Evolutionary conservation across 768 basidiomycete genomes (phyloP).

Genomic region (Hericium rajendrae): DNA sequence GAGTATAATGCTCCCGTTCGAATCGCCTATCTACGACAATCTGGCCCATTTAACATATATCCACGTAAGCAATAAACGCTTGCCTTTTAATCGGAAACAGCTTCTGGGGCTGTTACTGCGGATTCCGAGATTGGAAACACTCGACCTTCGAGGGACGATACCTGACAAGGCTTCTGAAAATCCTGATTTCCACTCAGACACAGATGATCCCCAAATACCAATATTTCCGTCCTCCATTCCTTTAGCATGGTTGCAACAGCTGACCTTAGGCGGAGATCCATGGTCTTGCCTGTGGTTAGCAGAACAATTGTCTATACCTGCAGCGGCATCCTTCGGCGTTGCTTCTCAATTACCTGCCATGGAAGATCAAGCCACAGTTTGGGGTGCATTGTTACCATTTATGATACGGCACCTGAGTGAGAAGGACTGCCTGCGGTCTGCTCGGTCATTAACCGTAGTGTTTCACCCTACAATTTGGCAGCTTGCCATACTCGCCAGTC

Average conservation of each 20-base stretch:
- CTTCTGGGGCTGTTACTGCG: not conserved
- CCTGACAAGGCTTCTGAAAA: not conserved
- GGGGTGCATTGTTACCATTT: too few relatives aligned
- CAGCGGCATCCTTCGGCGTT: too few relatives aligned
- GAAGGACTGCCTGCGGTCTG: too few relatives aligned
- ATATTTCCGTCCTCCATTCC: not conserved
- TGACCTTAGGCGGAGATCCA: not conserved
- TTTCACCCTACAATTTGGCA: too few relatives aligned
- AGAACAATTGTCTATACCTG: too few relatives aligned
- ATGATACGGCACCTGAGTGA: too few relatives aligned
- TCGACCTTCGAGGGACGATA: not conserved
- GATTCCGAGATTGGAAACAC: not conserved
- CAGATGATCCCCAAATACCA: not conserved
- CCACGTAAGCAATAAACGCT: not conserved
- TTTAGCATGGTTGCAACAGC: not conserved
- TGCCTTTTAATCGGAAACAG: not conserved
- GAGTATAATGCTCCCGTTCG: not conserved
- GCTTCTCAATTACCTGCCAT: too few relatives aligned
- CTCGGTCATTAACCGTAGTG: too few relatives aligned
- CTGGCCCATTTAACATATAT: not conserved
- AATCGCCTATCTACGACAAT: not conserved
- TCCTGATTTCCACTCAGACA: not conserved
- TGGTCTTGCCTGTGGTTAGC: not conserved
- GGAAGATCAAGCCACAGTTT: too few relatives aligned
- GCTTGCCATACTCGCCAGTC: too few relatives aligned